A percentile compares a stretch with the other conserved stretches of the same genome.
Evolutionary conservation across 441 rosid species (phyloP).

Genomic region (Erysimum cheiri): DNA sequence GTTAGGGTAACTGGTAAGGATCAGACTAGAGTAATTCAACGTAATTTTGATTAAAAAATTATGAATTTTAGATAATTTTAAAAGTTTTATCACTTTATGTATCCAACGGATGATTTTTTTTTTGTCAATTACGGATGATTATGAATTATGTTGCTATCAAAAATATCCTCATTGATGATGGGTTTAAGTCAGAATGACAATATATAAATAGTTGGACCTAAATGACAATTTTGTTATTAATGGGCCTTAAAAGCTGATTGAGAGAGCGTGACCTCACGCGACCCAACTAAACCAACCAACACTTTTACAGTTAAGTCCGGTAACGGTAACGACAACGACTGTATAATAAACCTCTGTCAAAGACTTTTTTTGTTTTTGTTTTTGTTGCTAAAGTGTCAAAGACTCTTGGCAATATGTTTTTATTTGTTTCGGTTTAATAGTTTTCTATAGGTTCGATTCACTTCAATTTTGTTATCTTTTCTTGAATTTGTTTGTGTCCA

Average conservation of each 20-base stretch:
- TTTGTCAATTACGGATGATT: too few relatives aligned
- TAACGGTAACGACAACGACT: neutral
- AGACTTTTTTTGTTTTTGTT: neutral
- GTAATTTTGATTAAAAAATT: too few relatives aligned
- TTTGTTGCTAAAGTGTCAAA: neutral
- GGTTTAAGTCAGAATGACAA: neutral
- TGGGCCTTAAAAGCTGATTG: slow-evolving; percentile 1
- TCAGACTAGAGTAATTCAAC: too few relatives aligned
- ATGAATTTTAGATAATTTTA: too few relatives aligned
- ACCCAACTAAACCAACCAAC: slow-evolving; percentile 21
- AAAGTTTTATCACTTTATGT: neutral
- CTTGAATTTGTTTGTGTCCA: neutral
- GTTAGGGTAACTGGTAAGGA: too few relatives aligned
- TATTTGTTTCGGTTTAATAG: neutral
- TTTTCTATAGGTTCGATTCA: neutral
- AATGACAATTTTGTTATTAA: neutral
- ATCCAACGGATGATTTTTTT: too few relatives aligned
- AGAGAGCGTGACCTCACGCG: slow-evolving; percentile 15
- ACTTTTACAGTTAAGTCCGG: neutral
- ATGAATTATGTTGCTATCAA: too few relatives aligned
- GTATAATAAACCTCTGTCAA: neutral
- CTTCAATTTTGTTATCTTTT: neutral
- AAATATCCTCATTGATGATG: neutral
- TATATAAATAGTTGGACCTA: slow-evolving; percentile 22
- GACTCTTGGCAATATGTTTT: neutral